Evolutionary conservation across 2,329 filamentous ascomycete genomes (phyloP).

Genomic region (Sclerotinia subarctica): DNA sequence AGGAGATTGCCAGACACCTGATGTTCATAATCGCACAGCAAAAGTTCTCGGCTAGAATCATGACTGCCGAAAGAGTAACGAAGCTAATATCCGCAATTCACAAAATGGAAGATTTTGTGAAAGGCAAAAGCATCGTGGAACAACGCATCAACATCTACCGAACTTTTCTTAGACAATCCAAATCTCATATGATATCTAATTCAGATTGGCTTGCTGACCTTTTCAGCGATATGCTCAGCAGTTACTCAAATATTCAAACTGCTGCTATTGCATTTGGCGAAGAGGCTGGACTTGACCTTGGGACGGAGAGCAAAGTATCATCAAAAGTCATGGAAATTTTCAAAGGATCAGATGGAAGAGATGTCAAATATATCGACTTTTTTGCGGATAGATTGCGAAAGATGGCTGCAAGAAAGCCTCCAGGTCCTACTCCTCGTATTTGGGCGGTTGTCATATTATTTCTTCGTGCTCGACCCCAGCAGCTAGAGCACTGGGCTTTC

Average conservation of each 20-base stretch:
- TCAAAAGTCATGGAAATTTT: constrained; percentile 65
- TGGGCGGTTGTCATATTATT: constrained; percentile 83
- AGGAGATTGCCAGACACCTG: constrained; percentile 73
- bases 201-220: constrained; percentile 79
- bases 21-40: constrained; percentile 80
- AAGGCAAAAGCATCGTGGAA: constrained; percentile 76
- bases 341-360: constrained; percentile 41
- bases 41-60: constrained; percentile 69
- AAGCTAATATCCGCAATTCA: constrained; percentile 69
- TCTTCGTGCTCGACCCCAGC: constrained; percentile 58
- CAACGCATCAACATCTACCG: constrained; percentile 77
- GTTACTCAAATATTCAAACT: constrained; percentile 69
- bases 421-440: constrained; percentile 73
- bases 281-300: constrained; percentile 66
- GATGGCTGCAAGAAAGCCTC: constrained; percentile 64
- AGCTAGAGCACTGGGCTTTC: constrained; percentile 66
- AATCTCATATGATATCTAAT: constrained; percentile 65
- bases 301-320: constrained; percentile 64
- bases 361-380: constrained; percentile 60
- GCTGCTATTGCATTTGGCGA: constrained; percentile 73
- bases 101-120: constrained; percentile 68
- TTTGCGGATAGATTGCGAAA: constrained; percentile 63
- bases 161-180: constrained; percentile 70
- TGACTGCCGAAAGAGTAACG: constrained; percentile 68
- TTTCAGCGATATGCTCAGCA: constrained; percentile 77